phyloP scores from a whole-genome alignment of 495 filamentous ascomycete genomes.

The Delitschia confertaspora region DNA sequence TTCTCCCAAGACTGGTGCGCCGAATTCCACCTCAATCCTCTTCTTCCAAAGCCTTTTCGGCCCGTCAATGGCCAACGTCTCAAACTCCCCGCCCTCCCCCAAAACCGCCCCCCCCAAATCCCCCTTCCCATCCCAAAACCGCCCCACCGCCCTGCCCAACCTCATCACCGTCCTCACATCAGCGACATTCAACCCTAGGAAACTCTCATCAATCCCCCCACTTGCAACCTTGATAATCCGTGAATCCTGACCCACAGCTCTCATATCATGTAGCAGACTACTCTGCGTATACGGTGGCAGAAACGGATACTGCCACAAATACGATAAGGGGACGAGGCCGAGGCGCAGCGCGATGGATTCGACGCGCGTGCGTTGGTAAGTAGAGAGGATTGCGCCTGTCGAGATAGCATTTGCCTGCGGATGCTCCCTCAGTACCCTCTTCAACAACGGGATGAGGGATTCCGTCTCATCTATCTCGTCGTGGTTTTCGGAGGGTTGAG shows the following conservation, averaged over 20 bases:
- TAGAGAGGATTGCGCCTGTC: slow-evolving; percentile 85
- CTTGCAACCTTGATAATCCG: slow-evolving; percentile 91
- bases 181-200: slow-evolving; percentile 75
- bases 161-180: slow-evolving; percentile 42
- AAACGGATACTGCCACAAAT: slow-evolving; percentile 82
- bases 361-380: slow-evolving; percentile 89
- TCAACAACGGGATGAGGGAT: slow-evolving; percentile 64
- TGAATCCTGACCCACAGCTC: slow-evolving; percentile 62
- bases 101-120: slow-evolving; percentile 60
- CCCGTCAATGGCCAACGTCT: slow-evolving; percentile 81
- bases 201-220: slow-evolving; percentile 71
- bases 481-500: background rate
- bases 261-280: slow-evolving; percentile 73
- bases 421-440: slow-evolving; percentile 50
- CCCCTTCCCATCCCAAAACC: slow-evolving; percentile 63
- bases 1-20: slow-evolving; percentile 49
- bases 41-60: slow-evolving; percentile 61
- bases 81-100: slow-evolving; percentile 94
- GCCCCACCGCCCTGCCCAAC: slow-evolving; percentile 53
- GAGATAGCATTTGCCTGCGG: slow-evolving; percentile 76
- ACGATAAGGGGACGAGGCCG: slow-evolving; percentile 69
- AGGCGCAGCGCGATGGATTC: slow-evolving; percentile 78
- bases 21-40: slow-evolving; percentile 54
- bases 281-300: slow-evolving; percentile 45
- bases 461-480: slow-evolving; percentile 69